Base-by-base conservation (phyloP, 1,284 basidiomycete species). In the Neonothopanus nambi region DNA sequence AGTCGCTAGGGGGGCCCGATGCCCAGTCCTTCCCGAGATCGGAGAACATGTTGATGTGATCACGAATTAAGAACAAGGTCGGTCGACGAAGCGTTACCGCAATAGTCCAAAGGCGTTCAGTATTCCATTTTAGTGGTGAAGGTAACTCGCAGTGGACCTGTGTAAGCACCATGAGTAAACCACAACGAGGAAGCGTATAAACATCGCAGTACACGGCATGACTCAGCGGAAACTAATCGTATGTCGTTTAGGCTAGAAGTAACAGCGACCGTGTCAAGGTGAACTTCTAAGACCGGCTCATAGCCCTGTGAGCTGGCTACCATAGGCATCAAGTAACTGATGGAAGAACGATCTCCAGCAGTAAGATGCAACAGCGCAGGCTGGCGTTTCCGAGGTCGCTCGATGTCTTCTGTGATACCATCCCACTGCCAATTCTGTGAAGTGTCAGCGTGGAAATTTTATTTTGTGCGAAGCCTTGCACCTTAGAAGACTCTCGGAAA, bases 21-120 rank as follows among this genome's bases (percentile, higher is more conserved):
- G 78, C 80, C 93, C 94, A 98, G 66, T 98, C 95, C 62, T 86
- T 91, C 35, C 85, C 85, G 5, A 97, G 77, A 67, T 98, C 95
- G 2, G 86, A 85, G 62, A 97, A 82, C 79, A 97, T 91, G 62
- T 93, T 93, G 70, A 95, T 83, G 64, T 98, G 95, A 65, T 97
- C 95, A 35, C 93, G 84, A 18, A 97, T 75, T 12, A 96, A 74
- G 63, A 84, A 90, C 30, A 95, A 77, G 4, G 81, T 73, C 3
- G 93, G 87, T 36, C 83, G 81, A 17, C 84, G 80, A 20, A 98
- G 72, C 4, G 79, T 82, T 44, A 93, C 68, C 21, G 82, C 73
- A 62, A 94, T 82, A 0, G 75, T 74, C 95, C 95, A 98, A 60
- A 79, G 81, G 30, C 93, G 83, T 59, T 83, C 75, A 57, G 79